Evolutionary conservation across 371 early-diverging fungal genomes (phyloP), one percentile per base, ranked within the genome.

Genomic region (Phascolomyces articulosus): DNA sequence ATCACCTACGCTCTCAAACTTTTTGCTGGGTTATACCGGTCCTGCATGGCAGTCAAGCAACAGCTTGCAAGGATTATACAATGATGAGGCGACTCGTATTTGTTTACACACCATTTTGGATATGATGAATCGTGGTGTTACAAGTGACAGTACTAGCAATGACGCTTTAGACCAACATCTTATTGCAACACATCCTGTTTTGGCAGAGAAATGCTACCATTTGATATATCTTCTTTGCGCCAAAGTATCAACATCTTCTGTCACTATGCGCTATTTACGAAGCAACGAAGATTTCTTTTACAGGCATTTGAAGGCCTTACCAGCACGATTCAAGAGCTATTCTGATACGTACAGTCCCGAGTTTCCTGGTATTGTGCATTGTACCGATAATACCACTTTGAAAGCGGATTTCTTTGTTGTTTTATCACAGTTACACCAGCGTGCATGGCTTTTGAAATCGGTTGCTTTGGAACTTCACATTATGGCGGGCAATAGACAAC

Each of bases 381-480:
- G 64, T 38, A 54, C 73, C 8, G 78, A 78, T 31, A 72, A 72
- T 3, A 62, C 74, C 0, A 20, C 47, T 15, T 53, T 74, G 57
- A 61, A 63, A 20, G 78, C 74, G 34, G 85, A 87, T 58, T 83
- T 87, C 54, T 73, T 77, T 68, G 76, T 72, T 23, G 60, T 90
- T 38, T 61, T 82, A 29, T 87, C 93, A 4, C 89, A 89, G 67
- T 78, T 96, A 29, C 90, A 93, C 65, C 94, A 94, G 65, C 90
- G 94, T n/a, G 88, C 95, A 4, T 96, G 95, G 95, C 77, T 95
- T 18, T 82, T 96, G 77, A 85, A 92, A 54, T 75, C 88, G n/a
- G 73, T 94, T 16, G 95, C 96, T 0, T 70, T 97, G 27, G 97
- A 95, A 72, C 80, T 95, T 34, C 96, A 91, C 55, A 77, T 81